These are phyloP conservation scores for Melastoma malabathricum DNA, from an alignment of 345 rosid genomes.

Conservation along the genomic window DNA sequence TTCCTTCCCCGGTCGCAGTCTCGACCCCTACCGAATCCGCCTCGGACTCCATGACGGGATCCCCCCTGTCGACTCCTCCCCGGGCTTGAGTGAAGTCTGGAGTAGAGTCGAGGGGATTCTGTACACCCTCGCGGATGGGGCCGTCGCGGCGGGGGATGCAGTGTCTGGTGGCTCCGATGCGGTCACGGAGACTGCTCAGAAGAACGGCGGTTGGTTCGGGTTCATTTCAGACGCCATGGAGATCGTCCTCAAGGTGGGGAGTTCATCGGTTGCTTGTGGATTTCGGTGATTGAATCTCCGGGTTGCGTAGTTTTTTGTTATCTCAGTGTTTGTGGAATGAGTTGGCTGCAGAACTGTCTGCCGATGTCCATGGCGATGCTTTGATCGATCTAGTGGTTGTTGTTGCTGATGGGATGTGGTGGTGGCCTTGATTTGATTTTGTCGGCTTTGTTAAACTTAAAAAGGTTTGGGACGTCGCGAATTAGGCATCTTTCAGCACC, in stretches of 20 bases:
- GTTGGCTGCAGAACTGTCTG: no score
- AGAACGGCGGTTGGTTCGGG: constrained; percentile 87
- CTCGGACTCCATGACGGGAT: constrained; percentile 54
- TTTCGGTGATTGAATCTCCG: neutral
- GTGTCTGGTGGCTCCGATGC: constrained; percentile 12
- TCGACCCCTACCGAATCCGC: constrained; percentile 34
- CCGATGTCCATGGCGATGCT: no score
- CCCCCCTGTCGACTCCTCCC: constrained; percentile 49
- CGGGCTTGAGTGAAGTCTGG: constrained; percentile 31
- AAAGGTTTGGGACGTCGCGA: neutral
- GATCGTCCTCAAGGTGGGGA: constrained; percentile 62
- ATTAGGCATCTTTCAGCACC: no score
- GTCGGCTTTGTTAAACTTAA: neutral
- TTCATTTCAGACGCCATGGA: constrained; percentile 87
- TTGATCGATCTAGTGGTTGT: no score
- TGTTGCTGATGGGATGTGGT: no score
- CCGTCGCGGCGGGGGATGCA: constrained; percentile 29
- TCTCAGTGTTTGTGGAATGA: no score
- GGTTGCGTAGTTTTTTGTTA: neutral
- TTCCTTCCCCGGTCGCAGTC: constrained; percentile 35
- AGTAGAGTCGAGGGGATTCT: constrained; percentile 59
- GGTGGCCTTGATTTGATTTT: no score
- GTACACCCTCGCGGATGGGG: constrained; percentile 80
- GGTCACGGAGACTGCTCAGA: constrained; percentile 23
- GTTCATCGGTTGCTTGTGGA: neutral